Evolutionary conservation across 345 rosid genomes (phyloP), one percentile per base, ranked within the genome.

Genomic region (Sisymbrium altissimum): DNA sequence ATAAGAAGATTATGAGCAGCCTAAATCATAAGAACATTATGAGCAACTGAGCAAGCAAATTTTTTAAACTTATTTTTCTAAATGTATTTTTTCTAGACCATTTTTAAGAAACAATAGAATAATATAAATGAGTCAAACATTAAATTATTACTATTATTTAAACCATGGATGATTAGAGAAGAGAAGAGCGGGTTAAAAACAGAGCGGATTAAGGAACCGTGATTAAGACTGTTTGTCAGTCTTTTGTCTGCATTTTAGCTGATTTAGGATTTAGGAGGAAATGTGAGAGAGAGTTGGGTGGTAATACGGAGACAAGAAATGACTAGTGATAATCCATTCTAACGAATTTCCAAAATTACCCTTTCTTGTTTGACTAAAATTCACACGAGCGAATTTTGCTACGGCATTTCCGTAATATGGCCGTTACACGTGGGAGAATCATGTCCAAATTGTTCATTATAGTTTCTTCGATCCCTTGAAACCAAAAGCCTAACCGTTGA

Each of bases 241-340:
- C 0, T 19, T 38, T 32, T 68, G 80, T 76, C 80, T 61, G 70
- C 9, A 52, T 50, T 18, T 18, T 7, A 35, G 71, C 19, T 10
- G 55, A 32, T 33, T 21, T n/a, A n/a, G n/a, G n/a, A n/a, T n/a
- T 27, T 41, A 41, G 15, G 9, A 58, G 25, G 14, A 54, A 30
- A 54, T 29, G 18, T 30, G 39, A 14, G 9, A 14, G 9, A 48
- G 41, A 64, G 75, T 76, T 77, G 55, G 53, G 63, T 71, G 53
- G 63, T 71, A 30, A 64, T 58, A 30, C 2, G 77, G 81, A 61
- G 81, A 78, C 81, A 72, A 46, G 73, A 78, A 11, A 43, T 62
- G 70, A 64, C 65, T 9, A 50, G 23, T 41, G 46, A 58, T 23
- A 4, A 65, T 8, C 19, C 21, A 1, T 43, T 7, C 25, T 1